phyloP scores from a whole-genome alignment of 2,329 filamentous ascomycete species.

The Beauveria sp. region DNA sequence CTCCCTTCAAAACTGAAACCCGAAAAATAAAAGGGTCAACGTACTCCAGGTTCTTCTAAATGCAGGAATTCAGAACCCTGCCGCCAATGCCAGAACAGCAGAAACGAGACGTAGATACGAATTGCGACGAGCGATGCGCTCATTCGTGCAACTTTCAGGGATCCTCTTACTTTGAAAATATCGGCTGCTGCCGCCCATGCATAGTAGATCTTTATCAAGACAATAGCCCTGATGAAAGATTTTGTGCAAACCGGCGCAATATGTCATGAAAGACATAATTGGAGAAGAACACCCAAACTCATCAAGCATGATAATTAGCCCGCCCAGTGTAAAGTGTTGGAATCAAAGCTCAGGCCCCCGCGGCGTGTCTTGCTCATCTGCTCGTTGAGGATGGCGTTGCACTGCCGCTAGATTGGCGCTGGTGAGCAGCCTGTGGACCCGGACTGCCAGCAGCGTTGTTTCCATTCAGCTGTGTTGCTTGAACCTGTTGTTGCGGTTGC shows the following conservation, averaged over 20 bases:
- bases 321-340: background rate
- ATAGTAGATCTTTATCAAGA: background rate
- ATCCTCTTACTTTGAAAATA: background rate
- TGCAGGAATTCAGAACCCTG: background rate
- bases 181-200: background rate
- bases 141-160: background rate
- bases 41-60: background rate
- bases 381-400: constrained; percentile 28
- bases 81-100: background rate
- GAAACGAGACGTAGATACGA: background rate
- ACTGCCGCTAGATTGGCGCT: constrained; percentile 31
- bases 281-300: background rate
- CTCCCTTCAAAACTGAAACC: background rate
- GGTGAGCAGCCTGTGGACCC: constrained; percentile 12
- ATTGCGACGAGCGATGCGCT: background rate
- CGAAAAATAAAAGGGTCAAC: background rate
- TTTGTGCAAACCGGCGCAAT: background rate
- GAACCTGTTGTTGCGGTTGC: constrained; percentile 13
- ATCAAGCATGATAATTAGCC: background rate
- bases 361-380: constrained; percentile 13
- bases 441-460: constrained; percentile 5
- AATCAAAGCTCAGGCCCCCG: background rate
- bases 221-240: background rate
- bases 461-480: constrained; percentile 7
- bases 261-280: background rate